Conservation (phyloP, 768 basidiomycete genomes). For the Collybia mongolica region DNA sequence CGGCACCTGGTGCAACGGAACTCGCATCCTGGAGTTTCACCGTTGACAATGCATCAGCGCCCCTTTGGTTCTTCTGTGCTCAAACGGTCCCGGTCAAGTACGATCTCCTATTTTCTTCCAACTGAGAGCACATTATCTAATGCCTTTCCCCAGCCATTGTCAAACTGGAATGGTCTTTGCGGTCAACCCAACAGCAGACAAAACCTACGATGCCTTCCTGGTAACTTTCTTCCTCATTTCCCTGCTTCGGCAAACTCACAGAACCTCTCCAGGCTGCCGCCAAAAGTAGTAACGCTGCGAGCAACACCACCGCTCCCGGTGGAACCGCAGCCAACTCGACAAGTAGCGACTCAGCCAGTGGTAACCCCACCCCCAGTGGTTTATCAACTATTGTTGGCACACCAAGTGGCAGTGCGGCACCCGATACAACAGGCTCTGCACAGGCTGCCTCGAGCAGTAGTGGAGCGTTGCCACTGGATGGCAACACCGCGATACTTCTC, state of each 20-base stretch:
- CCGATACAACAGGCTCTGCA: constrained; percentile 7
- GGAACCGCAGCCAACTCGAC: neutral
- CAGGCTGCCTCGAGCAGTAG: constrained; percentile 6
- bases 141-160: constrained; percentile 39
- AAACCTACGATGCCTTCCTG: constrained; percentile 49
- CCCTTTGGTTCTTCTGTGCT: constrained; percentile 64
- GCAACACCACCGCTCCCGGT: neutral
- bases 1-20: constrained; percentile 25
- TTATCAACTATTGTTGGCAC: neutral
- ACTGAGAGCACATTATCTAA: neutral
- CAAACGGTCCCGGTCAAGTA: constrained; percentile 34
- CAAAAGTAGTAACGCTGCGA: constrained; percentile 11
- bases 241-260: neutral
- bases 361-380: neutral
- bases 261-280: constrained; percentile 8
- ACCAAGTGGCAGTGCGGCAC: neutral
- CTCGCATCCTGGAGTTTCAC: constrained; percentile 47
- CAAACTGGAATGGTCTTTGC: constrained; percentile 60
- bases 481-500: constrained; percentile 31
- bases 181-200: constrained; percentile 46
- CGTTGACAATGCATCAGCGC: constrained; percentile 40
- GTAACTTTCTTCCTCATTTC: constrained; percentile 14
- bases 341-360: neutral
- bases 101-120: constrained; percentile 1
- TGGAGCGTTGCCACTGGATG: constrained; percentile 26